A percentile compares a stretch with the other conserved stretches of the same genome.
Evolutionary conservation across 2,329 filamentous ascomycete genomes (phyloP).

Genomic region (Aureobasidium uvarum): DNA sequence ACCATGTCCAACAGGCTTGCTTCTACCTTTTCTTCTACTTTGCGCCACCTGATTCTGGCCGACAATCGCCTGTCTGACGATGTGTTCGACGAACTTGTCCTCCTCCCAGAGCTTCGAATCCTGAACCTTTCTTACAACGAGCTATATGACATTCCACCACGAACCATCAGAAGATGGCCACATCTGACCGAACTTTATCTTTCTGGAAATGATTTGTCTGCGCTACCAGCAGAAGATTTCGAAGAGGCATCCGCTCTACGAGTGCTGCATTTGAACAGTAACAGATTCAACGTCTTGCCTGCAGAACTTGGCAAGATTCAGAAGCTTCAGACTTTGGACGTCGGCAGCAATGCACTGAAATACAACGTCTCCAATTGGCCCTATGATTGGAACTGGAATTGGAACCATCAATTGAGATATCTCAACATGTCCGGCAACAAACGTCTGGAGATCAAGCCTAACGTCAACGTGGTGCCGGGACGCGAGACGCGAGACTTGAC

Average conservation of each 20-base stretch:
- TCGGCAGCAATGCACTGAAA: conserved; percentile 90
- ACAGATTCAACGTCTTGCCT: conserved; percentile 95
- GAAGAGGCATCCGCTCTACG: conserved; percentile 86
- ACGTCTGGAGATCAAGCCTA: conserved; percentile 80
- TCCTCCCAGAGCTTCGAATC: conserved; percentile 78
- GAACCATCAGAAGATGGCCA: conserved; percentile 85
- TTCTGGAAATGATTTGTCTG: conserved; percentile 91
- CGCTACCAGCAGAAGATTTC: conserved; percentile 86
- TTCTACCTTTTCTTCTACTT: conserved; percentile 82
- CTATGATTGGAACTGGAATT: conserved; percentile 99
- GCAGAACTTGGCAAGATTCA: conserved; percentile 93
- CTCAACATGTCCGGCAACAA: conserved; percentile 97
- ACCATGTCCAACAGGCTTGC: conserved; percentile 74
- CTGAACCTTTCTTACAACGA: conserved; percentile 95
- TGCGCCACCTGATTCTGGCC: conserved; percentile 81
- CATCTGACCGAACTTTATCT: conserved; percentile 89
- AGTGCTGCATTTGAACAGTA: conserved; percentile 91
- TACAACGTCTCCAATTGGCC: conserved; percentile 99
- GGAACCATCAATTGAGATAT: conserved; percentile 91
- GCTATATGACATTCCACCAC: conserved; percentile 84
- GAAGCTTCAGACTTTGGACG: conserved; percentile 87
- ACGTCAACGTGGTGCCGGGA: conserved; percentile 53
- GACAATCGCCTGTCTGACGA: conserved; percentile 95
- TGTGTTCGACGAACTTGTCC: conserved; percentile 84
- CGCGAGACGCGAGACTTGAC: conserved; percentile 71